These are phyloP conservation scores for Hypoxylon sp. DNA, from an alignment of 2,329 filamentous ascomycete genomes.

Conservation along the genomic window DNA sequence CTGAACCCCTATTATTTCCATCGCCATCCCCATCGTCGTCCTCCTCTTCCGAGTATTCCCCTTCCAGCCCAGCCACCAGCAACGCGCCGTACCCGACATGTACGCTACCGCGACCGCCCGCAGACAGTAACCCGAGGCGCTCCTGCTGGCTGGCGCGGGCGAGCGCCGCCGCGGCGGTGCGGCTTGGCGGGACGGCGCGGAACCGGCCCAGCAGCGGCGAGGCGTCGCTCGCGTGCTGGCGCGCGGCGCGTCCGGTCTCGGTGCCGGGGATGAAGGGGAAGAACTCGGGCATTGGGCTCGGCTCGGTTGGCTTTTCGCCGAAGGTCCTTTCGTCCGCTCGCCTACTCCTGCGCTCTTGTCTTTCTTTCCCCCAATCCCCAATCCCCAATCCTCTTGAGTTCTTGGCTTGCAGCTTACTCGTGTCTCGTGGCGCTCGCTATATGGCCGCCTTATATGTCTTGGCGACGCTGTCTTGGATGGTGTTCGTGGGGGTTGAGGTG, in stretches of 20 bases:
- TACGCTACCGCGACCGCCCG: conserved; percentile 61
- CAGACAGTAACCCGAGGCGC: conserved; percentile 55
- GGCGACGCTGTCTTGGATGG: not conserved
- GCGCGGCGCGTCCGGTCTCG: conserved; percentile 63
- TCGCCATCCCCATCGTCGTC: conserved; percentile 47
- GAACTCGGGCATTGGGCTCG: conserved; percentile 67
- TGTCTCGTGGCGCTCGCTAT: not conserved
- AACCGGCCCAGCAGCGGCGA: conserved; percentile 74
- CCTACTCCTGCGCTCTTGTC: not conserved
- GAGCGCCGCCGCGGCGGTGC: conserved; percentile 9
- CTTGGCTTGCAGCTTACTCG: not conserved
- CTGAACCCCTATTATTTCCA: conserved; percentile 51
- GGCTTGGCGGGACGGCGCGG: conserved; percentile 69
- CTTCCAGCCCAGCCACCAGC: conserved; percentile 58
- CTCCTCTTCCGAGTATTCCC: conserved; percentile 47
- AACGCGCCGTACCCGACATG: conserved; percentile 68
- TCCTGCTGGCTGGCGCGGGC: conserved; percentile 40
- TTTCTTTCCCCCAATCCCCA: too few species aligned
- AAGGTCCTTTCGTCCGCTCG: not conserved
- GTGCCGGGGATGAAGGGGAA: conserved; percentile 75
- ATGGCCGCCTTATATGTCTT: conserved; percentile 1
- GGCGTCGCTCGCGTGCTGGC: conserved; percentile 58
- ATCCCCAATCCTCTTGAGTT: not conserved
- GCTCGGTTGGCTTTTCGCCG: not conserved
- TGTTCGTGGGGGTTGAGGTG: not conserved